Evolutionary conservation across 2,329 filamentous ascomycete genomes (phyloP), one percentile per base, ranked within the genome.

Genomic region (Metarhizium brunneum): DNA sequence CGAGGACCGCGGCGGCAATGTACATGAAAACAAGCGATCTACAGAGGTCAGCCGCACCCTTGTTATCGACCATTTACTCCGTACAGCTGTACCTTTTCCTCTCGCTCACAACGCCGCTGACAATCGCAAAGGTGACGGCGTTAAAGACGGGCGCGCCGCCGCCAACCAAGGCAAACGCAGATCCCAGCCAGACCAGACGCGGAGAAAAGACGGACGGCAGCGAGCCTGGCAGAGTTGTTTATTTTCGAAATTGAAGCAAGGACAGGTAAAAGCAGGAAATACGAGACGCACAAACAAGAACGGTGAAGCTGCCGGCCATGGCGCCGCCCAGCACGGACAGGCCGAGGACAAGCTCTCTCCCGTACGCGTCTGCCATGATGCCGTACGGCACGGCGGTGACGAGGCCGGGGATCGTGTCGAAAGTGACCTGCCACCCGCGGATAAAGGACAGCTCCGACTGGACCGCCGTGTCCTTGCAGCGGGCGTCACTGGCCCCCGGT

Each of bases 381-480:
- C 60, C 60, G 53, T 57, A 62, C 20, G 59, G 61, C 6, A 63
- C 55, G 8, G 57, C 57, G 42, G 56, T 60, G 2, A 62, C 30
- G 4, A 61, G 47, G 29, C 57, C 57, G 2, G 60, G 61, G 18
- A 63, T 40, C 32, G 62, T 32, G 14, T 36, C 54, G 45, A 63
- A 60, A 6, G 60, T 59, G 8, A 58, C 50, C 20, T 60, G 54
- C 58, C 61, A 62, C 4, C 60, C 61, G 18, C 47, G 47, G 5
- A 62, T 57, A 5, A 61, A 29, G 5, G 60, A 61, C 40, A 63
- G 54, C 54, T 63, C 61, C 2, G 59, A 48, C 59, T 63, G 60
- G 10, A 63, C 59, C 5, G 32, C 50, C n/a, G 43, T 43, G n/a
- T 56, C 56, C 54, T 63, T 63, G 53, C 61, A 63, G 35, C 54